Base-by-base conservation (phyloP, 805 yeast genomes). In the Wickerhamomyces kurtzmanii region DNA sequence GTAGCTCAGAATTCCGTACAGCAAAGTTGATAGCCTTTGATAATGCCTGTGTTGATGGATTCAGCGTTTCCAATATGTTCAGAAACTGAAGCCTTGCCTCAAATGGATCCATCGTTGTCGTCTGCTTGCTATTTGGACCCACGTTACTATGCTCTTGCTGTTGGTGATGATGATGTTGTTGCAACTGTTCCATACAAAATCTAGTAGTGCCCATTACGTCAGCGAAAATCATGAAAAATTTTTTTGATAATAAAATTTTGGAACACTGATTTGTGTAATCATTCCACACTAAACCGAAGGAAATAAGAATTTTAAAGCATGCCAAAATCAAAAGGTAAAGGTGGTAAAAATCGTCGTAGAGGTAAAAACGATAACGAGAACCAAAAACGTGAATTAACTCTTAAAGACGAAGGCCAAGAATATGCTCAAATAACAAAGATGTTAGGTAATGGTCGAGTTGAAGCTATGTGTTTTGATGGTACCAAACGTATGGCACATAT, bases 381-480 rank as follows among this genome's bases (percentile, higher is more conserved):
- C 39, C 87, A 85, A 62, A 91, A 91, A 70, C 84, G 99, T 66
- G 99, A 91, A 56, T 72, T 91, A 46, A 71, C 76, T 54, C 73
- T 69, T 57, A 85, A 77, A 50, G 99, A 91, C 39, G 99, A 91
- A 49, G 94, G 94, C 33, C 98, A 91, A 67, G 97, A 91, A 59
- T 91, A 91, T 51, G 99, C 96, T 32, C 98, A 93, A 65, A 91
- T 91, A 53, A 75, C 89, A 57, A 89, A 86, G 63, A 89, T 91
- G 96, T 75, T 91, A 47, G 99, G 99, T 57, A 87, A 87, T 54
- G 97, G 98, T 41, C 77, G 98, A 61, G 79, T 91, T 31, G 95
- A 87, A 57, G 96, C 94, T 31, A 58, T 76, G 28, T 91, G 98
- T 65, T 91, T 91, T 51, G 99, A 91, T 53, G 96, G 94, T 40